Conservation (phyloP, 2,329 filamentous ascomycete genomes). For the Claviceps pazoutovae region DNA sequence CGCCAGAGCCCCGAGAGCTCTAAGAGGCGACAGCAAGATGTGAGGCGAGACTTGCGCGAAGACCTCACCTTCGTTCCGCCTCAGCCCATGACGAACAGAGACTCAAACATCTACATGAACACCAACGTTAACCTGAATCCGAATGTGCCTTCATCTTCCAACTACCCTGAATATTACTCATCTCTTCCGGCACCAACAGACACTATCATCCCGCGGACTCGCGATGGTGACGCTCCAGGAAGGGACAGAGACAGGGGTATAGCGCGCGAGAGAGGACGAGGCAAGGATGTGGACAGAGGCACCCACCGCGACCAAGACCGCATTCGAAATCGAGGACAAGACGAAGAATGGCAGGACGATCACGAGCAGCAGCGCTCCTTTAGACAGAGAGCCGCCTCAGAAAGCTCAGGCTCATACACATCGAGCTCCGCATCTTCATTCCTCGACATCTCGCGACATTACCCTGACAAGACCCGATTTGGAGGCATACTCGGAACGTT, state of each 20-base stretch:
- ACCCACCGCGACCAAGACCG: background rate
- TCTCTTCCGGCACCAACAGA: conserved; percentile 6
- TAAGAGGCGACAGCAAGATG: conserved; percentile 31
- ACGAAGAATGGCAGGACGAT: conserved; percentile 3
- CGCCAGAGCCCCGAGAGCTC: conserved; percentile 42
- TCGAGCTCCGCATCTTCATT: conserved; percentile 43
- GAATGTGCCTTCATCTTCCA: background rate
- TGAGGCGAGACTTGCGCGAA: conserved; percentile 19
- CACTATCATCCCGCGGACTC: conserved; percentile 4
- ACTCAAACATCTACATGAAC: conserved; percentile 5
- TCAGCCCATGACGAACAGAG: conserved; percentile 7
- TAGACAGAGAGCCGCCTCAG: conserved; percentile 13
- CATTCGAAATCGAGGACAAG: background rate
- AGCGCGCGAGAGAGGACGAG: background rate
- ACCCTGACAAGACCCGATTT: conserved; percentile 29
- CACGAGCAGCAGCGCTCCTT: conserved; percentile 7
- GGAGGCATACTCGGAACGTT: conserved; percentile 48
- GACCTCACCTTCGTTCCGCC: conserved; percentile 11
- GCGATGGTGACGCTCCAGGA: background rate
- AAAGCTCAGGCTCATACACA: conserved; percentile 24
- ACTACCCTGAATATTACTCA: conserved; percentile 2
- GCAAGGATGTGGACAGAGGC: background rate
- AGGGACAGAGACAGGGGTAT: background rate
- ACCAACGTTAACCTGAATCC: conserved; percentile 3
- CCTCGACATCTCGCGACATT: conserved; percentile 50